Conservation (phyloP, 73 alveolate genomes). For the Paraurostyla sp. region DNA sequence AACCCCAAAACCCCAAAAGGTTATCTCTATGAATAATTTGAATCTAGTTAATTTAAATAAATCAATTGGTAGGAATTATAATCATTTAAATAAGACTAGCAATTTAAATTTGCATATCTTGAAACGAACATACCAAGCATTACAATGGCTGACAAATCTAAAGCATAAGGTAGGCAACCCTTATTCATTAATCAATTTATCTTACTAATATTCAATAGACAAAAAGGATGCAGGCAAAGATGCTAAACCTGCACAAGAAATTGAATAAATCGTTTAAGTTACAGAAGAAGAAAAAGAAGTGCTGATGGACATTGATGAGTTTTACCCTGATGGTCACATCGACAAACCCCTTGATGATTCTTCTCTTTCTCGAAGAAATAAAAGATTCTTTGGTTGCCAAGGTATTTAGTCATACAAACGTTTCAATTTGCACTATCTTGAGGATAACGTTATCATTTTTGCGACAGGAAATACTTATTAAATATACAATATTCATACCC, state of each 20-base stretch:
- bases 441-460: conserved; percentile 90
- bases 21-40: too few relatives aligned
- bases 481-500: conserved; percentile 90
- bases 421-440: conserved; percentile 91
- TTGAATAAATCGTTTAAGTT: conserved; percentile 55
- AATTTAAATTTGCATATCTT: neutral
- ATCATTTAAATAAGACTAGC: neutral
- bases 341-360: conserved; percentile 90
- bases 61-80: too few relatives aligned
- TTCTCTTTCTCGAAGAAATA: conserved; percentile 75
- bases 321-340: conserved; percentile 86
- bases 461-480: conserved; percentile 96
- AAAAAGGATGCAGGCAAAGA: conserved; percentile 15
- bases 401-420: conserved; percentile 95
- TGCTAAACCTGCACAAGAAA: neutral
- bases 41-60: too few relatives aligned
- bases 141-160: too few relatives aligned
- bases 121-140: too few relatives aligned
- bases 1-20: too few relatives aligned
- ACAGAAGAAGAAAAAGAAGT: conserved; percentile 78
- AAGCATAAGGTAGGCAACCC: too few relatives aligned
- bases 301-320: conserved; percentile 84
- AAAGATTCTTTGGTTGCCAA: conserved; percentile 85
- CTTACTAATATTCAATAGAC: neutral
- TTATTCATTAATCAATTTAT: neutral